phyloP scores from a whole-genome alignment of 2,329 filamentous ascomycete species.

The Exophiala spinifera region DNA sequence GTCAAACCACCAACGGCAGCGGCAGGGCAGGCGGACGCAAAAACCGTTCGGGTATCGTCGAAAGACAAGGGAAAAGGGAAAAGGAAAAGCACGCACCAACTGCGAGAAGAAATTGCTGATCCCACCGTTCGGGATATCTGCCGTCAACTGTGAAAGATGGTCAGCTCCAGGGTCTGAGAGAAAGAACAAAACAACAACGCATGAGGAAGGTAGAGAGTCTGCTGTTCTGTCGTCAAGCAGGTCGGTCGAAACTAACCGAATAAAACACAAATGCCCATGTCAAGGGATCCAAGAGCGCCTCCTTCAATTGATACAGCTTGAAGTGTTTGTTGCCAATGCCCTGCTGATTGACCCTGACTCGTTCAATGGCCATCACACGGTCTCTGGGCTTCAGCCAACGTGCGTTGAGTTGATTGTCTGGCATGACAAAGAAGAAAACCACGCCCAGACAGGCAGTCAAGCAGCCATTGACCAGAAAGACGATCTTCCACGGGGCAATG shows the following conservation, averaged over 20 bases:
- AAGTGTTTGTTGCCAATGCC: slow-evolving; percentile 70
- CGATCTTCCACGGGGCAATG: slow-evolving; percentile 65
- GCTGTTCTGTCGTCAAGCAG: no score
- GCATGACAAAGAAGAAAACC: slow-evolving; percentile 52
- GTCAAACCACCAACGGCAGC: no score
- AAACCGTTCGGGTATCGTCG: no score
- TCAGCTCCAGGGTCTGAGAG: no score
- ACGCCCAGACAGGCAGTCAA: slow-evolving; percentile 50
- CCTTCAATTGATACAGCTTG: slow-evolving; percentile 63
- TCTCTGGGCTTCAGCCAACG: slow-evolving; percentile 65
- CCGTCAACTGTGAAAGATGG: slow-evolving; percentile 37
- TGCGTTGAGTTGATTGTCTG: slow-evolving; percentile 60
- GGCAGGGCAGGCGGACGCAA: no score
- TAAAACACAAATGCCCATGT: slow-evolving; percentile 61
- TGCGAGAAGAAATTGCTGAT: slow-evolving; percentile 62
- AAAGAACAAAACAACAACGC: no score
- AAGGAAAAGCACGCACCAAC: slow-evolving; percentile 38
- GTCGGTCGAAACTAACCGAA: slow-evolving; percentile 34
- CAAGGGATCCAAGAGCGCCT: slow-evolving; percentile 57
- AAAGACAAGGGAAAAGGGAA: background rate
- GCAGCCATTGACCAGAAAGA: slow-evolving; percentile 55
- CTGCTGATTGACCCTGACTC: slow-evolving; percentile 71
- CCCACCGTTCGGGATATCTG: slow-evolving; percentile 59
- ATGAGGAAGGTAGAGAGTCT: no score
- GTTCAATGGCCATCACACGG: slow-evolving; percentile 64